Evolutionary conservation across 345 rosid species (phyloP).

Genomic region (Viola odorata): DNA sequence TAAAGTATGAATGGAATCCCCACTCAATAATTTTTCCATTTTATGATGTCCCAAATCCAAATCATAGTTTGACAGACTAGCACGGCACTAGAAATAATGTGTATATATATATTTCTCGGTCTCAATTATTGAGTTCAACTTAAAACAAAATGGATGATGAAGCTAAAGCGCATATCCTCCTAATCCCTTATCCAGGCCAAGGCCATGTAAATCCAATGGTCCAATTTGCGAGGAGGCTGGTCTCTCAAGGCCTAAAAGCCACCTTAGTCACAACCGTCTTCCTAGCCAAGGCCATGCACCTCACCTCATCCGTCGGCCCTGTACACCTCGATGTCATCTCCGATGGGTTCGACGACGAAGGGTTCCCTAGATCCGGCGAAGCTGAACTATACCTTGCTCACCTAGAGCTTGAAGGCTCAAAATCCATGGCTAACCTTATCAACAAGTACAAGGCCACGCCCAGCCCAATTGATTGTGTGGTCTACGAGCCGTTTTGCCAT

Average conservation of each 20-base stretch:
- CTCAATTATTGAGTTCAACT: too few relatives aligned
- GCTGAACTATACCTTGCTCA: not conserved
- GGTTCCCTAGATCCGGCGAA: not conserved
- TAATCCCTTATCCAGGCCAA: constrained; percentile 19
- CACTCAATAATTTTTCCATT: too few relatives aligned
- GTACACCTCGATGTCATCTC: constrained; percentile 13
- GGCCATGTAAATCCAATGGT: constrained; percentile 25
- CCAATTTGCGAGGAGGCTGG: constrained; percentile 15
- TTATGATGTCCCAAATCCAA: too few relatives aligned
- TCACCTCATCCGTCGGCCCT: constrained; percentile 12
- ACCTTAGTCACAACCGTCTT: constrained; percentile 10
- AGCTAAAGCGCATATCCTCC: constrained; percentile 4
- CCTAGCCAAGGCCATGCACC: constrained; percentile 13
- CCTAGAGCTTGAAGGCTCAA: constrained; percentile 38
- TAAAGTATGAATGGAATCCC: too few relatives aligned
- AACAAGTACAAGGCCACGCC: constrained; percentile 20
- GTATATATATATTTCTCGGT: too few relatives aligned
- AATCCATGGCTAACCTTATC: constrained; percentile 42
- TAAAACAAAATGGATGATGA: not conserved
- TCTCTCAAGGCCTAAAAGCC: constrained; percentile 17
- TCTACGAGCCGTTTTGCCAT: constrained; percentile 55
- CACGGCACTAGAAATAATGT: too few relatives aligned
- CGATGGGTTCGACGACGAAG: constrained; percentile 18
- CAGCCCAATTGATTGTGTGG: constrained; percentile 40
- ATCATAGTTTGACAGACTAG: too few relatives aligned